Percentiles rank a stretch among this genome's conserved stretches.
phyloP scores from a whole-genome alignment of 768 basidiomycete genomes.

The Phlebiopsis flavidoalba region DNA sequence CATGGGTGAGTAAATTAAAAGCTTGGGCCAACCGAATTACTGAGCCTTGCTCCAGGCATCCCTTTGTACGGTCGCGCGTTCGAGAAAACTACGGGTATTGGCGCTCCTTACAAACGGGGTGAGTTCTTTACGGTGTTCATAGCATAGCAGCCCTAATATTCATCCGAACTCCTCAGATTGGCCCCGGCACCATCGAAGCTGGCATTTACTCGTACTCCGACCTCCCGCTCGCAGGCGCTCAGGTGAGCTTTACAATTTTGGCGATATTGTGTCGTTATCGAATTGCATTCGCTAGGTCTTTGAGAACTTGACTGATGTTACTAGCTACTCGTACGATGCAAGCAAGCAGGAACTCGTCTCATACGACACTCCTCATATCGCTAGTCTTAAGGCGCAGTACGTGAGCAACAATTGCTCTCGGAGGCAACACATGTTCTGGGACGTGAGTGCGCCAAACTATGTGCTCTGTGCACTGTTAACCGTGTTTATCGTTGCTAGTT shows the following conservation, averaged over 20 bases:
- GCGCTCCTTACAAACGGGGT: slow-evolving; percentile 65
- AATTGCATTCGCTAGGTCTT: slow-evolving; percentile 33
- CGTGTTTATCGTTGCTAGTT: slow-evolving; percentile 24
- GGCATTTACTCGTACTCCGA: slow-evolving; percentile 75
- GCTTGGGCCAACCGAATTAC: not conserved
- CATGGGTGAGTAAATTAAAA: slow-evolving; percentile 40
- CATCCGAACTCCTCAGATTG: slow-evolving; percentile 38
- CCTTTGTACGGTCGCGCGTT: slow-evolving; percentile 81
- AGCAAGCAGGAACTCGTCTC: slow-evolving; percentile 63
- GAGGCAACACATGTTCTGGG: slow-evolving; percentile 75
- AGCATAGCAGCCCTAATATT: not conserved
- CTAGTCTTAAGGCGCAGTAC: slow-evolving; percentile 62
- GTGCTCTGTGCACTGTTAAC: not conserved
- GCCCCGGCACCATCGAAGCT: slow-evolving; percentile 64
- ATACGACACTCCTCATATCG: slow-evolving; percentile 72
- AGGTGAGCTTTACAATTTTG: not conserved
- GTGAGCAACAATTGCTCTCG: slow-evolving; percentile 49
- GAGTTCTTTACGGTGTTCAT: slow-evolving; percentile 16
- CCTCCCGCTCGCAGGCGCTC: slow-evolving; percentile 48
- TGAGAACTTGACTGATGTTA: slow-evolving; percentile 65
- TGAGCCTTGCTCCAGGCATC: slow-evolving; percentile 38
- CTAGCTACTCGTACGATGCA: slow-evolving; percentile 74
- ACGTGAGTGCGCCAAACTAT: slow-evolving; percentile 25
- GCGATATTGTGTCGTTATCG: not conserved
- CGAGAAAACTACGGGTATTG: slow-evolving; percentile 62